Base-by-base conservation (phyloP, 1,284 basidiomycete genomes). In the Ceratobasidium sp. region DNA sequence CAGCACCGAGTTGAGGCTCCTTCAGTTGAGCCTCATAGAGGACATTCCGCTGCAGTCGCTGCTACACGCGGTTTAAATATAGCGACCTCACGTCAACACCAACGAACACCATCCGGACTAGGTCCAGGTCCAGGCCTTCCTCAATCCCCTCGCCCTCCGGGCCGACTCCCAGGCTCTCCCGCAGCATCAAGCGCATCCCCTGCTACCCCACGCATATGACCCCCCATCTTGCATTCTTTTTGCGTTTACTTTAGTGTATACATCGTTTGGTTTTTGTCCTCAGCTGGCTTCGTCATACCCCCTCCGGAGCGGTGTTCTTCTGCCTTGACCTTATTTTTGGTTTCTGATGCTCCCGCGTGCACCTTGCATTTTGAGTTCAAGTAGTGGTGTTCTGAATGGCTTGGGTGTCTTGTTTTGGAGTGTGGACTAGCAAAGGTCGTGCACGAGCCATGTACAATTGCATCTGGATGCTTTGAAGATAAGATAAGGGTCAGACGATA, bases 51-150 rank as follows among this genome's bases (percentile, higher is more conserved):
- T 28, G 80, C 82, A 73, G 83, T 86, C 49, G 91, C 91, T 16
- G 89, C 89, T n/a, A 86, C 83, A 66, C 86, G 88, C 67, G 92
- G 91, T 28, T 80, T 94, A 70, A 90, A 90, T 28, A 54, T 70
- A 23, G 41, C 66, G 11, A 54, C 66, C 1, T 55, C 66, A 84
- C 6, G 82, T 87, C 23, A 82, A 81, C 26, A 70, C 28, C 87
- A 88, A 73, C 85, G 85, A 75, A 74, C 63, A 38, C 71, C 58
- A 47, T 75, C 70, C 85, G 85, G 41, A 87, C 30, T 87, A 77
- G 84, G 88, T 35, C 77, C 81, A 74, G 87, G 89, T 70, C 75
- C 87, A 21, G 90, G 91, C 9, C 82, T 92, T 38, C 90, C 90
- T 1, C 73, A 81, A 35, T 89, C 88, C n/a, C 88, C 89, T 61